phyloP scores from a whole-genome alignment of 306 rosid species.

The Glycine soja region DNA sequence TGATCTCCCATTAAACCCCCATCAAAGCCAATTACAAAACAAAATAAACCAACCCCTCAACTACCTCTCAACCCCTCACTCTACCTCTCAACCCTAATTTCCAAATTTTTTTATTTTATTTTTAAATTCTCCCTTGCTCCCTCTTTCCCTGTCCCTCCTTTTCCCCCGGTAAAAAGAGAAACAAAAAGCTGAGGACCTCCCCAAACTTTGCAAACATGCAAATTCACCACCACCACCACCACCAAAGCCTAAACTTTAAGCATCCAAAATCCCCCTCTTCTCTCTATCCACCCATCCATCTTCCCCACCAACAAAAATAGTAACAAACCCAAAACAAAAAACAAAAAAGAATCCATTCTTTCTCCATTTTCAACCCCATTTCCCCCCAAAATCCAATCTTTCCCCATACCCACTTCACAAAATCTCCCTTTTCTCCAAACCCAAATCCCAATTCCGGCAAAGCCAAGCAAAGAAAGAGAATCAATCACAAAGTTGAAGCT shows the following conservation, averaged over 20 bases:
- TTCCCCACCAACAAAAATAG: conserved; percentile 4
- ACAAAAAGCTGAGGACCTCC: conserved; percentile 46
- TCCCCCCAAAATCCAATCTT: neutral
- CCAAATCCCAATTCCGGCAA: conserved; percentile 11
- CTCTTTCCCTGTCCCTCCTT: neutral
- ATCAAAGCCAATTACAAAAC: conserved; percentile 20
- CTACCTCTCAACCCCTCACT: conserved; percentile 53
- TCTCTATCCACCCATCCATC: conserved; percentile 18
- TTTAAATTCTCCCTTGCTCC: neutral
- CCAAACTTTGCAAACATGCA: conserved; percentile 49
- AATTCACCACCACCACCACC: conserved; percentile 49
- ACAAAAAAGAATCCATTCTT: neutral
- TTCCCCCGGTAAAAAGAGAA: conserved; percentile 39
- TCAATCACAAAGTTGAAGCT: neutral
- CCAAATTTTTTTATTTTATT: neutral
- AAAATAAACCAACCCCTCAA: conserved; percentile 38
- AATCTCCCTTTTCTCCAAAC: conserved; percentile 16
- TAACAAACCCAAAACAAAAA: conserved; percentile 24
- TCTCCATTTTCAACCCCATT: neutral
- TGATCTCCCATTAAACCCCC: conserved; percentile 40
- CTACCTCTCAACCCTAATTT: conserved; percentile 43
- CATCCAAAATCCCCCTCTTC: conserved; percentile 44
- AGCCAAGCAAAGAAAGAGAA: neutral
- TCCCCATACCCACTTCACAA: neutral
- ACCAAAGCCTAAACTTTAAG: conserved; percentile 56